Percentiles rank a stretch among this genome's conserved stretches.
phyloP scores from a whole-genome alignment of 352 stramenopile species.

The Globisporangium sylvaticum region DNA sequence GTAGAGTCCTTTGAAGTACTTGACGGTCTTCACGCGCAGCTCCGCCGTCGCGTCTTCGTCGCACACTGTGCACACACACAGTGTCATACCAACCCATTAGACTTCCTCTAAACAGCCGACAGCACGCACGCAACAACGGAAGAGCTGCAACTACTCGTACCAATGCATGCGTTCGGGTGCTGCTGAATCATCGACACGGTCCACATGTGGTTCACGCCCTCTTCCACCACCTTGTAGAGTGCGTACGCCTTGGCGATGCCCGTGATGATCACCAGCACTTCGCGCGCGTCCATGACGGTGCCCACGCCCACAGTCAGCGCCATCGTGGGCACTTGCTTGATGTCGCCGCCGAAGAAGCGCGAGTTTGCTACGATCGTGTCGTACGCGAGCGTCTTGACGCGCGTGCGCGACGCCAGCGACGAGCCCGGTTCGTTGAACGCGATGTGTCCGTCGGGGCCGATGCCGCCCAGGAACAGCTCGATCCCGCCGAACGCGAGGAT shows the following conservation, averaged over 20 bases:
- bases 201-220: slow-evolving; percentile 91
- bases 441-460: slow-evolving; percentile 91
- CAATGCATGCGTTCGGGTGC: slow-evolving; percentile 78
- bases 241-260: slow-evolving; percentile 83
- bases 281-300: slow-evolving; percentile 84
- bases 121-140: neutral
- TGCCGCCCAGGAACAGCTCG: slow-evolving; percentile 90
- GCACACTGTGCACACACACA: slow-evolving; percentile 46
- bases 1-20: slow-evolving; percentile 87
- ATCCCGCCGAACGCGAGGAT: slow-evolving; percentile 83
- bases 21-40: slow-evolving; percentile 88
- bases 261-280: slow-evolving; percentile 88
- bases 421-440: slow-evolving; percentile 91
- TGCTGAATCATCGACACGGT: slow-evolving; percentile 86
- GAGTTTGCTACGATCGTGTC: slow-evolving; percentile 89
- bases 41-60: slow-evolving; percentile 88
- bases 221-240: slow-evolving; percentile 87
- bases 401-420: slow-evolving; percentile 73
- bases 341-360: slow-evolving; percentile 82
- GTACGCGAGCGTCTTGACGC: slow-evolving; percentile 89
- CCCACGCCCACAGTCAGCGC: slow-evolving; percentile 87
- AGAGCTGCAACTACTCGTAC: slow-evolving; percentile 17
- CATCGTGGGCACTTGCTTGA: slow-evolving; percentile 85
- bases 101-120: neutral
- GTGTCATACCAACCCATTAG: neutral